Evolutionary conservation across 768 basidiomycete species (phyloP), one percentile per base, ranked within the genome.

Genomic region (Lactarius hatsudake): DNA sequence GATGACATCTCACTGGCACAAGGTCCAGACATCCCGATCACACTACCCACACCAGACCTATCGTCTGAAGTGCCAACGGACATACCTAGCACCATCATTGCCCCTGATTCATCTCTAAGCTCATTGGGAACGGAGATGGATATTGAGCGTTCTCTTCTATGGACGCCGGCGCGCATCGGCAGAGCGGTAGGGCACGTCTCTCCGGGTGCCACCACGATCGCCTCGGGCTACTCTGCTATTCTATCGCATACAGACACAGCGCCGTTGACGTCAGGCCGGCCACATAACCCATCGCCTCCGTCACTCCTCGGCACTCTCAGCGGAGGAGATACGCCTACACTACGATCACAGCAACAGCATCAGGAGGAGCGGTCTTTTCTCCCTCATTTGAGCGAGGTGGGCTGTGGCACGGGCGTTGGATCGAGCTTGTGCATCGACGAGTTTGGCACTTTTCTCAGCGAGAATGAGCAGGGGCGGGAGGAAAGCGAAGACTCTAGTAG

Each of bases 401-500:
- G 63, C 30, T 51, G 53, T 40, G 51, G 32, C 48, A 38, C 56
- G 5, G 60, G 51, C 18, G 36, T 65, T 18, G 67, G 57, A 23
- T 32, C 40, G 5, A 61, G 63, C 28, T 12, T 69, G 6, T 58
- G 54, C 45, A 38, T 71, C 42, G 63, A 64, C 42, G 69, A 71
- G 64, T 71, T 69, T 43, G 69, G 69, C 57, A 63, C 48, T 40
- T 70, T 68, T 45, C 59, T 68, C 34, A 42, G 62, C 18, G 69
- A 70, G 20, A 9, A 51, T 34, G 61, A 59, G 7, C 36, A 56
- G 12, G 57, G 40, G 18, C 58, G 0, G 18, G 61, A 68, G 17
- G 51, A 54, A 17, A 45, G 38, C 18, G 28, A 53, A 15, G 42
- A 42, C 53, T n/a, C 30, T 20, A 23, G 28, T 36, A 48, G 28